Evolutionary conservation across 2,329 filamentous ascomycete species (phyloP), one percentile per base, ranked within the genome.

Genomic region (Xylariaceae sp.): DNA sequence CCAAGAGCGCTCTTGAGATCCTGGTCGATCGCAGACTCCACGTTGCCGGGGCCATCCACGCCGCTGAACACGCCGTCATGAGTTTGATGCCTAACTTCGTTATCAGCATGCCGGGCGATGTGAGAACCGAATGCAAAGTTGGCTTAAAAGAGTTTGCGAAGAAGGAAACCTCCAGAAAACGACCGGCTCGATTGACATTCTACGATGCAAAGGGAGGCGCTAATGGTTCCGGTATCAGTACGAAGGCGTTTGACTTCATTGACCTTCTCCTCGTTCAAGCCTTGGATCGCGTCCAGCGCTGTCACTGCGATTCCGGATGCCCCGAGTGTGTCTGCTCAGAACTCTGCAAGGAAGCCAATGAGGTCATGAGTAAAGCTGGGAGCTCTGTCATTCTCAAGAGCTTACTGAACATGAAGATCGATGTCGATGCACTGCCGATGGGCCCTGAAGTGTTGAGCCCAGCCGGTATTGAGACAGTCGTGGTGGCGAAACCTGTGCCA

Each of bases 141-240:
- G 86, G 88, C 1, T 78, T 89, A 61, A 97, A 97, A 73, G 93
- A 97, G 73, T 91, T 97, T 63, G 85, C 90, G 0, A 84, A 84
- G 66, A 76, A 80, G 56, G 85, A 88, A 68, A 86, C 84, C 0
- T 76, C 77, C 34, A 82, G 92, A 35, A 96, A 96, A 75, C 82
- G 94, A 3, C 94, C 93, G 0, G 94, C 92, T 0, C 80, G 94
- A 0, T 75, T 99, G 52, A 96, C 91, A 0, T 96, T 99, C 69
- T 99, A 97, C 74, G 94, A 97, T 72, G 88, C 91, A 2, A 96
- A 96, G 74, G 94, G 94, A 6, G 93, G 93, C 0, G 82, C 88
- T 0, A 83, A 84, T 49, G 93, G 93, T 0, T 88, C 85, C 0
- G 94, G 94, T 0, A 95, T 97, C 66, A 91, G 88, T 62, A 89